Evolutionary conservation across 1,139 yeast genomes (phyloP).

Genomic region (Blastobotrys indianensis): DNA sequence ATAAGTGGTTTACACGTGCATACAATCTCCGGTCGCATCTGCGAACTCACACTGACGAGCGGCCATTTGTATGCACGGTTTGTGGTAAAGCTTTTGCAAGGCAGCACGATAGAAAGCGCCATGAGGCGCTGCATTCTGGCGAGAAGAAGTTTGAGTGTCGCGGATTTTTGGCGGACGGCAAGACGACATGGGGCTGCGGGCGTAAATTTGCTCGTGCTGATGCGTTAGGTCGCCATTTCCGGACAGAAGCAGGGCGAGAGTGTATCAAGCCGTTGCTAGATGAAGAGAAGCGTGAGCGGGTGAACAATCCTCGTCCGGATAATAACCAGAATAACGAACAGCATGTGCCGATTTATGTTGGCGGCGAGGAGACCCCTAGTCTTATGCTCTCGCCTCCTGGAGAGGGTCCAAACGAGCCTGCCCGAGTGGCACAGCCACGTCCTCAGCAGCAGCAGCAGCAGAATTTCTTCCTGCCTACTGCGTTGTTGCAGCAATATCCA

Average conservation of each 20-base stretch:
- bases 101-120: constrained; percentile 90
- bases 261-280: constrained; percentile 72
- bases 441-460: constrained; percentile 3
- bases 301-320: background rate
- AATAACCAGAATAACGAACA: background rate
- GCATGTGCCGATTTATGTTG: constrained; percentile 16
- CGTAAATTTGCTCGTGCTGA: constrained; percentile 92
- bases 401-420: constrained; percentile 4
- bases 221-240: constrained; percentile 88
- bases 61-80: constrained; percentile 79
- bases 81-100: constrained; percentile 96
- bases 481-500: constrained; percentile 23
- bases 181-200: constrained; percentile 80
- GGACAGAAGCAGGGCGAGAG: constrained; percentile 84
- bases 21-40: constrained; percentile 88
- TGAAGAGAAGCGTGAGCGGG: constrained; percentile 45
- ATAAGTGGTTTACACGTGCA: constrained; percentile 82
- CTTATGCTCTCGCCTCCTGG: constrained; percentile 21
- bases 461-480: constrained; percentile 16
- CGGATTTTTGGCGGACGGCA: constrained; percentile 61
- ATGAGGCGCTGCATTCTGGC: constrained; percentile 88
- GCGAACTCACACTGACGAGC: constrained; percentile 89
- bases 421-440: constrained; percentile 3
- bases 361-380: constrained; percentile 22
- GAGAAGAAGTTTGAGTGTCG: constrained; percentile 82